Evolutionary conservation across 2,329 filamentous ascomycete genomes (phyloP), one percentile per base, ranked within the genome.

Genomic region (Phyllosticta paracitricarpa): DNA sequence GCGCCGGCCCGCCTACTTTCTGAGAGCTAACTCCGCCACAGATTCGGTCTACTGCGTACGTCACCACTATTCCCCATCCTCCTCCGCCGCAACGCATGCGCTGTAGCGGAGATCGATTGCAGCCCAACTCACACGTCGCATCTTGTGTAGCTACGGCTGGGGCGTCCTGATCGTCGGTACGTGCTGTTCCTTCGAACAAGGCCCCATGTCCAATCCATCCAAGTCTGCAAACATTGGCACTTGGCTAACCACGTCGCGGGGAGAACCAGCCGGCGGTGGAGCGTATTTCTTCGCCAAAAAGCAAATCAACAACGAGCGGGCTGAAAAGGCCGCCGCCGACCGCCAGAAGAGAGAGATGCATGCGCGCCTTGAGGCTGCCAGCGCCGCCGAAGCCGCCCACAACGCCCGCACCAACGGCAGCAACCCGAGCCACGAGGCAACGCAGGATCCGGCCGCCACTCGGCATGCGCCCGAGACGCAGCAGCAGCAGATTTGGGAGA

Each of bases 271-370:
- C 67, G 94, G 93, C 71, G 94, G 85, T 66, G 89, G 88, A 65
- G 91, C 93, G 70, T 99, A 97, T 81, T 91, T 89, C 79, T 96
- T 97, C 73, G 94, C 94, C 65, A 99, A 99, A 82, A 83, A 85
- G 71, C 87, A 87, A 74, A 96, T 99, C 82, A 96, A 97, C 73
- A 89, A 89, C 67, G 91, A 97, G 76, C 89, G 93, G 65, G 85
- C 88, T 64, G 82, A 84, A 67, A 86, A 88, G 77, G 87, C 72
- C 82, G 77, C 82, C 81, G 68, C 68, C 61, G 72, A 72, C 63
- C 70, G 65, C 57, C 65, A 66, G 59, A 73, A 72, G 61, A 70
- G 71, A 40, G 57, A 66, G 40, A 65, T 68, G 33, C 68, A 71
- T 33, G 68, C 66, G 65, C 61, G 73, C 58, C 68, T 74, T 48